A percentile compares a stretch with the other conserved stretches of the same genome.
These are phyloP conservation scores for Euphrasia arctica DNA, from an alignment of 305 asterid species.

Conservation along the genomic window DNA sequence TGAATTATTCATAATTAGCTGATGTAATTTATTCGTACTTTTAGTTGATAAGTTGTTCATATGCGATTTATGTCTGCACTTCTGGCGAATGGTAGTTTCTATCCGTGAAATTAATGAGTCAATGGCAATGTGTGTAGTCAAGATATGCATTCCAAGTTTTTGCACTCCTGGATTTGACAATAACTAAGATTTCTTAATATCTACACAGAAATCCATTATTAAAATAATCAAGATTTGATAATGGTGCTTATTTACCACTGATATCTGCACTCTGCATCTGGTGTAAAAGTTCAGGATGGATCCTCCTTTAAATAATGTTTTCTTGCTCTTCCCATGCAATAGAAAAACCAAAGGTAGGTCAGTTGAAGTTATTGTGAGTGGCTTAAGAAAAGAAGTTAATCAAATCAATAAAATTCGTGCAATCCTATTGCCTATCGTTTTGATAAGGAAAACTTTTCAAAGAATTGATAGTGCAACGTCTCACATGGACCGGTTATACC, in stretches of 20 bases:
- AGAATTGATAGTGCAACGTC: slow-evolving; percentile 1
- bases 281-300: background rate
- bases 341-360: background rate
- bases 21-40: too few relatives aligned
- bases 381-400: background rate
- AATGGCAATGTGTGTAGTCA: too few relatives aligned
- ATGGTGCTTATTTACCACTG: background rate
- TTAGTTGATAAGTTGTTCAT: too few relatives aligned
- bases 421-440: background rate
- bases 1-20: too few relatives aligned
- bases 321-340: background rate
- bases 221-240: background rate
- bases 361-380: slow-evolving; percentile 1
- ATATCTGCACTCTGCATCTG: background rate
- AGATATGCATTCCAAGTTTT: too few relatives aligned
- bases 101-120: too few relatives aligned
- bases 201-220: background rate
- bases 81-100: too few relatives aligned
- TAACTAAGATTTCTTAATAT: too few relatives aligned
- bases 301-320: background rate
- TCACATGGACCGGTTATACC: background rate
- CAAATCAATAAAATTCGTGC: background rate
- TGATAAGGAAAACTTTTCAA: background rate
- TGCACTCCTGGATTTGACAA: too few relatives aligned
- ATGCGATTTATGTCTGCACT: too few relatives aligned